Evolutionary conservation across 2,329 filamentous ascomycete species (phyloP), one percentile per base, ranked within the genome.

Genomic region (Alternaria ventricosa): DNA sequence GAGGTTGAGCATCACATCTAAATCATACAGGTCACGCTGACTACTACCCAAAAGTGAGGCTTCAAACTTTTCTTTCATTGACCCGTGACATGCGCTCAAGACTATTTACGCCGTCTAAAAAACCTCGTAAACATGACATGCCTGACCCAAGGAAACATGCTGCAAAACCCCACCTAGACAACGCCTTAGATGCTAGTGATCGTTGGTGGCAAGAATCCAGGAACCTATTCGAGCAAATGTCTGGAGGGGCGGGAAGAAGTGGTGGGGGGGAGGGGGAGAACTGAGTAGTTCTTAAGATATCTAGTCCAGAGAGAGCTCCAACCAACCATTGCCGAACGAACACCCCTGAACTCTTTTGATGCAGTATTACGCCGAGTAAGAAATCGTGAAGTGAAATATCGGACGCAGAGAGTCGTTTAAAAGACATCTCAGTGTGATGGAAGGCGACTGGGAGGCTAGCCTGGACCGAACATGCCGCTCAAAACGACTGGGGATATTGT

Each of bases 311-410:
- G 56, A 55, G 56, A 67, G 63, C 51, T 59, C 60, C 62, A 57
- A 55, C 62, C 57, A 66, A 64, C 65, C 63, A 63, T 71, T 55
- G 50, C 65, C 60, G 54, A 61, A 50, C 44, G 50, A 58, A 58
- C 56, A 55, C 64, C 60, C 69, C 67, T 58, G 60, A 57, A 65
- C 68, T 70, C 64, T 69, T 68, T 71, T 65, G 67, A 73, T 74
- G 67, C 67, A 75, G 60, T 71, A 71, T 72, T 76, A 75, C 72
- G 72, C 72, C 70, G 64, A 61, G 56, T 60, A 55, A 59, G 53
- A 65, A 68, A 70, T 66, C 68, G 67, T 66, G 60, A 64, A 63
- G 55, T 63, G 60, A 65, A 61, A 50, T 54, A 57, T 63, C 41
- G 51, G 56, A 61, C 62, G 60, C 59, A 65, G 53, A 64, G 69